Percentiles rank a stretch among this genome's conserved stretches.
Evolutionary conservation across 441 rosid genomes (phyloP).

Genomic region (Biscutella auriculata): DNA sequence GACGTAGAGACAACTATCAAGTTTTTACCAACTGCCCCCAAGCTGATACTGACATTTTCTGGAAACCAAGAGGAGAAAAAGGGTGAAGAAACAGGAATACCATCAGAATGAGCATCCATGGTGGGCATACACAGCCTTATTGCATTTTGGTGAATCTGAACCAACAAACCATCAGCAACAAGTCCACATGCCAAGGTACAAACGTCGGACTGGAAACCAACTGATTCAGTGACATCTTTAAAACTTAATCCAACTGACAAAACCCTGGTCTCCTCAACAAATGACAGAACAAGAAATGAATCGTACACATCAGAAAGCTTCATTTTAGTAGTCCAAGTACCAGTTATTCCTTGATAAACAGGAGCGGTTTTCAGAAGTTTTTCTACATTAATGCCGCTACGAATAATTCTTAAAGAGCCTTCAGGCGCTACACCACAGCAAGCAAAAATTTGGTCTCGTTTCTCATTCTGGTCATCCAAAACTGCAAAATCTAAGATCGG

Average conservation of each 20-base stretch:
- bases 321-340: conserved; percentile 84
- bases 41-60: conserved; percentile 60
- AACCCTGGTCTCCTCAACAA: conserved; percentile 95
- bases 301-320: conserved; percentile 58
- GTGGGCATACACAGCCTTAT: conserved; percentile 85
- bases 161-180: conserved; percentile 66
- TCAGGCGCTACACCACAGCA: conserved; percentile 94
- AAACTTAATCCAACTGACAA: conserved; percentile 92
- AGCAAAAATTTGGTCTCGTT: conserved; percentile 84
- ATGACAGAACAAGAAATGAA: conserved; percentile 89
- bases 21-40: conserved; percentile 85
- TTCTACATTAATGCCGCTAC: conserved; percentile 80
- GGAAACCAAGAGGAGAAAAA: conserved; percentile 81
- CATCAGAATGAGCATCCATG: conserved; percentile 71
- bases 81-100: conserved; percentile 60
- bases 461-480: conserved; percentile 78
- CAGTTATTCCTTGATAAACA: conserved; percentile 85
- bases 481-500: conserved; percentile 88
- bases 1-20: conserved; percentile 80
- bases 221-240: conserved; percentile 85
- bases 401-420: conserved; percentile 87
- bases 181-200: conserved; percentile 96
- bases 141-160: conserved; percentile 84
- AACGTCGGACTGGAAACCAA: conserved; percentile 89
- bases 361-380: conserved; percentile 78